A percentile compares a stretch with the other conserved stretches of the same genome.
These are phyloP conservation scores for Lepidium aucheri DNA, from an alignment of 345 rosid genomes.

Conservation along the genomic window DNA sequence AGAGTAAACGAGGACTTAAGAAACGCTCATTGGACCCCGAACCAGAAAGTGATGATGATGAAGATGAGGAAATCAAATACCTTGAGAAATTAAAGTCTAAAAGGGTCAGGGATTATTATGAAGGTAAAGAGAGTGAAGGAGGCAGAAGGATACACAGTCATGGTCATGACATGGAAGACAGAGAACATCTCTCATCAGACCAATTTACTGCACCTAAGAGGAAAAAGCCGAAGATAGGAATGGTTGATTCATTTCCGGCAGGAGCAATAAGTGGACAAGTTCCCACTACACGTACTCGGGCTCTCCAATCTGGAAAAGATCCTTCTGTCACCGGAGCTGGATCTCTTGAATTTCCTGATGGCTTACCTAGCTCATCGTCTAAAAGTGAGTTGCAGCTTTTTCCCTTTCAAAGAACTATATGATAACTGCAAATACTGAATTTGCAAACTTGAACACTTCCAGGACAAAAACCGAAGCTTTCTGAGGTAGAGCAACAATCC, in stretches of 20 bases:
- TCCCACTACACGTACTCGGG: conserved; percentile 50
- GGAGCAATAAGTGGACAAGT: conserved; percentile 33
- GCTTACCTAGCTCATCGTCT: conserved; percentile 51
- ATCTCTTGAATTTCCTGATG: conserved; percentile 59
- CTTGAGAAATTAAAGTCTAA: conserved; percentile 47
- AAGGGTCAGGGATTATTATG: conserved; percentile 25
- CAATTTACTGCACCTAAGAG: conserved; percentile 28
- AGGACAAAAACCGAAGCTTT: conserved; percentile 68
- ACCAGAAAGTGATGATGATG: conserved; percentile 33
- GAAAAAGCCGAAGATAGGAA: conserved; percentile 37
- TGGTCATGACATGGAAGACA: conserved; percentile 31
- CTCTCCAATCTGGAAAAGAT: conserved; percentile 52
- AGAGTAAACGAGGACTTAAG: conserved; percentile 55
- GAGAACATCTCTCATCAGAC: conserved; percentile 28
- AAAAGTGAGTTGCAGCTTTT: conserved; percentile 44
- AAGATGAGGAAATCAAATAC: conserved; percentile 56
- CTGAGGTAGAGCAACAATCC: conserved; percentile 64
- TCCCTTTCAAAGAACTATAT: not conserved
- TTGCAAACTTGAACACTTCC: not conserved
- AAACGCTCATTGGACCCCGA: conserved; percentile 43
- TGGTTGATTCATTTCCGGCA: conserved; percentile 24
- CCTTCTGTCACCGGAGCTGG: conserved; percentile 27
- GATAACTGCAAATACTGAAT: not conserved
- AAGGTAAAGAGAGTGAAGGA: conserved; percentile 26
- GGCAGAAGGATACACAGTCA: conserved; percentile 21